Percentiles rank a stretch among this genome's conserved stretches.
Evolutionary conservation across 495 filamentous ascomycete genomes (phyloP).

Genomic region (Beverwykella pulmonaria): DNA sequence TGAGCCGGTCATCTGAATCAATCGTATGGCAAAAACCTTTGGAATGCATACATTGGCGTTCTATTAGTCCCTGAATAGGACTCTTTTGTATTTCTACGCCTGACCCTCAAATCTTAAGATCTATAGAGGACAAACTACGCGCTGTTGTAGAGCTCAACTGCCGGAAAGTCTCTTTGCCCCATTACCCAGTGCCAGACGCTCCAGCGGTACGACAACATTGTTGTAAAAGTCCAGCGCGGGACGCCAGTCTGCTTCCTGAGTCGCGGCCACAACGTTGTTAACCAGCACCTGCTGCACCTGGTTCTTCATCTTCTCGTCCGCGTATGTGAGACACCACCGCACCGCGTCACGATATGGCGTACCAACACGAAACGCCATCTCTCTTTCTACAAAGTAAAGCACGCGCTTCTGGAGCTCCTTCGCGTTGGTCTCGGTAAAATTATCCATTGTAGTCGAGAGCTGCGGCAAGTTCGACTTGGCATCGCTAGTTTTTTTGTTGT

Average conservation of each 20-base stretch:
- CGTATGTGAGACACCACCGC: slow-evolving; percentile 11
- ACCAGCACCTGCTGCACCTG: neutral
- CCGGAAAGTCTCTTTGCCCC: neutral
- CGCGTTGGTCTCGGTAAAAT: slow-evolving; percentile 8
- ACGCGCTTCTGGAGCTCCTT: slow-evolving; percentile 6
- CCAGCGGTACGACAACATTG: slow-evolving; percentile 1
- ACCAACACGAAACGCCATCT: slow-evolving; percentile 12
- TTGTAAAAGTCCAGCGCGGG: slow-evolving; percentile 3
- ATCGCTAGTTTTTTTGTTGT: neutral
- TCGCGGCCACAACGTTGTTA: neutral
- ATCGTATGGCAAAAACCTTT: no score
- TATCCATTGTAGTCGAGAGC: neutral
- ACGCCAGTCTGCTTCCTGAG: neutral
- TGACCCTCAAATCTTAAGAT: no score
- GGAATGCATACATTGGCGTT: no score
- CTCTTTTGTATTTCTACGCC: no score
- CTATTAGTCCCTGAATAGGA: no score
- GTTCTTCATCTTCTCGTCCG: neutral
- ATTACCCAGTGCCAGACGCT: neutral
- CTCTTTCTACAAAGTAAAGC: neutral
- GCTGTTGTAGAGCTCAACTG: neutral
- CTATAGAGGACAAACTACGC: no score
- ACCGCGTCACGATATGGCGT: slow-evolving; percentile 3
- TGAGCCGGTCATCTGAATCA: no score
- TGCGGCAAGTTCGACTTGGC: neutral